Evolutionary conservation across 2,329 filamentous ascomycete species (phyloP).

Genomic region (Venturia effusa): DNA sequence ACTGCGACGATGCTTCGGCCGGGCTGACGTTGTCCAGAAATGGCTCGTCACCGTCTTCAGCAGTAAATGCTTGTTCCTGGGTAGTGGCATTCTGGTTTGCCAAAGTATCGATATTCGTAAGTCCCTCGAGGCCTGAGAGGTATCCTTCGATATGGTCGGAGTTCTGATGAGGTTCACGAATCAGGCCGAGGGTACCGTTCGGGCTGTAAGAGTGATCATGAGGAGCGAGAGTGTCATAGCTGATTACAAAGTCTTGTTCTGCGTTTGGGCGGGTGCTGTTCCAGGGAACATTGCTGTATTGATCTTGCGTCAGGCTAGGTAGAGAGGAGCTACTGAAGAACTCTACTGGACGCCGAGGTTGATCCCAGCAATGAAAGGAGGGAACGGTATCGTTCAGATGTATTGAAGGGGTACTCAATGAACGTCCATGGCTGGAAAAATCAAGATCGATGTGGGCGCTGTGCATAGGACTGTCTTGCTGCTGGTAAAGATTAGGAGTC

Average conservation of each 20-base stretch:
- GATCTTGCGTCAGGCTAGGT: neutral
- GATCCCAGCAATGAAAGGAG: neutral
- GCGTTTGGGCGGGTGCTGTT: neutral
- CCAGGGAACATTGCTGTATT: neutral
- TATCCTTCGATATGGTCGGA: neutral
- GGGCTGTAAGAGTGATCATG: neutral
- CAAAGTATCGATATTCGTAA: neutral
- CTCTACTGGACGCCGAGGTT: neutral
- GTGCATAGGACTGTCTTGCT: neutral
- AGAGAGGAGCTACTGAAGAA: too few relatives aligned
- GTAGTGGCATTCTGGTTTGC: neutral
- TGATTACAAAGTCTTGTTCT: neutral
- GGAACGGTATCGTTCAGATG: neutral
- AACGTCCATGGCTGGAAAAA: neutral
- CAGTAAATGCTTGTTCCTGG: neutral
- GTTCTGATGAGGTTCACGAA: neutral
- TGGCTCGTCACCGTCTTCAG: neutral
- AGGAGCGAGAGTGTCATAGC: neutral
- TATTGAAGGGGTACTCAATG: neutral
- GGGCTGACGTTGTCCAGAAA: neutral
- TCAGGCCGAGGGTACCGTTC: neutral
- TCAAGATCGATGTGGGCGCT: neutral
- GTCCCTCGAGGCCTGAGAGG: neutral
- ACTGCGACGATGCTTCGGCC: neutral
- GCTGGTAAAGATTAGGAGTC: neutral